These are phyloP conservation scores for Verticillium albo-atrum DNA, from an alignment of 2,329 filamentous ascomycete species.

Conservation along the genomic window DNA sequence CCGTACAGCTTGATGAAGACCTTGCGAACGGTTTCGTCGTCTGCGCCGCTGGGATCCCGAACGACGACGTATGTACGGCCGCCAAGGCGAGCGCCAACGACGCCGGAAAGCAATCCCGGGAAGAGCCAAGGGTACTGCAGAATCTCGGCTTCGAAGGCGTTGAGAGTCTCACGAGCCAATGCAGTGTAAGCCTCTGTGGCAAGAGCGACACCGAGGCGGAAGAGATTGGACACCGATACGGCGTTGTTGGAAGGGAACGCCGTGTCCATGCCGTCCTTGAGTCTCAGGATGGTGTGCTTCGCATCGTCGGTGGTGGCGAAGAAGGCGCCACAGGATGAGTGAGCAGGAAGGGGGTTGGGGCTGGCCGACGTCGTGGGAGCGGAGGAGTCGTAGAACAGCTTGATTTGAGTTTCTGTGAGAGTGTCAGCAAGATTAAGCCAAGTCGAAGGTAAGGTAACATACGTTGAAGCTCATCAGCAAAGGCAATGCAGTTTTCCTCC, in stretches of 20 bases:
- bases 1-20: constrained; percentile 14
- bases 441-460: constrained; percentile 19
- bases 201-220: constrained; percentile 69
- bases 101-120: constrained; percentile 68
- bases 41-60: constrained; percentile 3
- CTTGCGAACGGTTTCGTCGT: constrained; percentile 6
- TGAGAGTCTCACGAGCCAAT: constrained; percentile 68
- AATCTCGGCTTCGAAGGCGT: constrained; percentile 86
- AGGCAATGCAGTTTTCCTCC: constrained; percentile 69
- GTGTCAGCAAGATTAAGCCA: constrained; percentile 10
- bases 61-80: constrained; percentile 37
- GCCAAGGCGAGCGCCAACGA: constrained; percentile 73
- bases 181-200: constrained; percentile 59
- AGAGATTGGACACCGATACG: constrained; percentile 80
- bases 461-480: constrained; percentile 79
- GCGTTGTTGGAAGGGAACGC: constrained; percentile 88
- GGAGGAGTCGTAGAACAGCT: constrained; percentile 68
- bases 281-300: constrained; percentile 70
- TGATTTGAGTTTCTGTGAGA: constrained; percentile 62
- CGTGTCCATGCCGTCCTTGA: constrained; percentile 95
- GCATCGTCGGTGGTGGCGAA: constrained; percentile 64
- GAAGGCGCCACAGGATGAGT: constrained; percentile 56
- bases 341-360: constrained; percentile 18
- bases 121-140: constrained; percentile 93
- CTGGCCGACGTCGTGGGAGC: constrained; percentile 33